phyloP scores from a whole-genome alignment of 495 filamentous ascomycete species.

The Stereocaulon alpinum region DNA sequence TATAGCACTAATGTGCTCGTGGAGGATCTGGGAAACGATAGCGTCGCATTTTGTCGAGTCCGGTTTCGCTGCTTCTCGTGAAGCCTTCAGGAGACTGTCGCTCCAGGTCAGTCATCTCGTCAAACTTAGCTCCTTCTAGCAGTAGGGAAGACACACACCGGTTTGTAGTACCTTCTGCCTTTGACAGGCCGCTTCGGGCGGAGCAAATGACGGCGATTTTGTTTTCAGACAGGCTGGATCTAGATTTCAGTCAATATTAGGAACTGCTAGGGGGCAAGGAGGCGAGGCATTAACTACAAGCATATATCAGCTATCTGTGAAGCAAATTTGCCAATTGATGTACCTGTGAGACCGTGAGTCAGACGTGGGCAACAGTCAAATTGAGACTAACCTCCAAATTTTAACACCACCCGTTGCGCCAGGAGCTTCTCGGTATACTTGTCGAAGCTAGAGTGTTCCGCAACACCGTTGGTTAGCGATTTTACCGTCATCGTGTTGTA shows the following conservation, averaged over 20 bases:
- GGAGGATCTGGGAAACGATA: slow-evolving; percentile 16
- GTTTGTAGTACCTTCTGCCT: slow-evolving; percentile 87
- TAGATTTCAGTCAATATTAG: not conserved
- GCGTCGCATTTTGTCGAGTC: slow-evolving; percentile 3
- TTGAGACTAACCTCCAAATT: slow-evolving; percentile 53
- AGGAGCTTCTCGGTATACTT: not conserved
- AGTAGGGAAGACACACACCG: slow-evolving; percentile 39
- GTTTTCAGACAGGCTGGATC: slow-evolving; percentile 24
- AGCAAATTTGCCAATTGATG: slow-evolving; percentile 60
- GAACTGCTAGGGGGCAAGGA: not conserved
- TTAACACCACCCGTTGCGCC: slow-evolving; percentile 58
- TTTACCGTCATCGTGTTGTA: not conserved
- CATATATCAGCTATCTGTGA: slow-evolving; percentile 51
- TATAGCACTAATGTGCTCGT: slow-evolving; percentile 9
- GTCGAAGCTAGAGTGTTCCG: not conserved
- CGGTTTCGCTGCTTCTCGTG: slow-evolving; percentile 14
- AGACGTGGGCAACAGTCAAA: not conserved
- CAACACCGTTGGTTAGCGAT: not conserved
- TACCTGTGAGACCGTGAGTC: slow-evolving; percentile 25
- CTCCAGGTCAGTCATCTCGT: not conserved
- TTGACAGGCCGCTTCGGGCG: slow-evolving; percentile 80
- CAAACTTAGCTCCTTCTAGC: not conserved
- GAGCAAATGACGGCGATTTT: slow-evolving; percentile 86
- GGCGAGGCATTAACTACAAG: slow-evolving; percentile 7
- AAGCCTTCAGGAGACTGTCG: slow-evolving; percentile 17